phyloP scores from a whole-genome alignment of 2,329 filamentous ascomycete genomes.

The Fusarium praegraminearum region DNA sequence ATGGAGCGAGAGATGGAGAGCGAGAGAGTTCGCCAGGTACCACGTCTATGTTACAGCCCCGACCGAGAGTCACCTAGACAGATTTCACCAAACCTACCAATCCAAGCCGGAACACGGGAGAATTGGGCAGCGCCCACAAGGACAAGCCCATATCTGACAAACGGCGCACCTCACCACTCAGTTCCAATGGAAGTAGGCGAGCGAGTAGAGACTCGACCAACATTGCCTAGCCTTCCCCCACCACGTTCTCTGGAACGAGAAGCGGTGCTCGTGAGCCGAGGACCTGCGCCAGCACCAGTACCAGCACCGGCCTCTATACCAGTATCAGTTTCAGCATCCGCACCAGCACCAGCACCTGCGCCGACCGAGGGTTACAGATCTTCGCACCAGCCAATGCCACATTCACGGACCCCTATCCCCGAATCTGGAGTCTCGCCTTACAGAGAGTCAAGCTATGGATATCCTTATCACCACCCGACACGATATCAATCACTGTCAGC shows the following conservation, averaged over 20 bases:
- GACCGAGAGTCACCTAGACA: slow-evolving; percentile 50
- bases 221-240: slow-evolving; percentile 57
- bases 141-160: slow-evolving; percentile 53
- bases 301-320: slow-evolving; percentile 46
- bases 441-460: slow-evolving; percentile 52
- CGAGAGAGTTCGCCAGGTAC: slow-evolving; percentile 59
- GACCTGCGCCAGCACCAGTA: slow-evolving; percentile 49
- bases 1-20: slow-evolving; percentile 56
- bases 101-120: slow-evolving; percentile 48
- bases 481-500: slow-evolving; percentile 61
- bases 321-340: slow-evolving; percentile 45
- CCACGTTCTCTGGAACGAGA: slow-evolving; percentile 55
- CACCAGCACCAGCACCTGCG: slow-evolving; percentile 48
- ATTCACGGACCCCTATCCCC: slow-evolving; percentile 46
- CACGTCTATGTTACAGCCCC: slow-evolving; percentile 59
- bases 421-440: slow-evolving; percentile 52
- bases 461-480: slow-evolving; percentile 58
- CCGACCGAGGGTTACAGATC: slow-evolving; percentile 55
- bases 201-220: slow-evolving; percentile 52
- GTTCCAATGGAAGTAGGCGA: slow-evolving; percentile 52
- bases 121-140: slow-evolving; percentile 52
- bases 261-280: slow-evolving; percentile 48
- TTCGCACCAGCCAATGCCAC: slow-evolving; percentile 42
- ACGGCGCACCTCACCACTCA: slow-evolving; percentile 45
- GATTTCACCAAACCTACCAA: slow-evolving; percentile 52